Evolutionary conservation across 2,329 filamentous ascomycete species (phyloP), one percentile per base, ranked within the genome.

Genomic region (Ophiostoma sp.): DNA sequence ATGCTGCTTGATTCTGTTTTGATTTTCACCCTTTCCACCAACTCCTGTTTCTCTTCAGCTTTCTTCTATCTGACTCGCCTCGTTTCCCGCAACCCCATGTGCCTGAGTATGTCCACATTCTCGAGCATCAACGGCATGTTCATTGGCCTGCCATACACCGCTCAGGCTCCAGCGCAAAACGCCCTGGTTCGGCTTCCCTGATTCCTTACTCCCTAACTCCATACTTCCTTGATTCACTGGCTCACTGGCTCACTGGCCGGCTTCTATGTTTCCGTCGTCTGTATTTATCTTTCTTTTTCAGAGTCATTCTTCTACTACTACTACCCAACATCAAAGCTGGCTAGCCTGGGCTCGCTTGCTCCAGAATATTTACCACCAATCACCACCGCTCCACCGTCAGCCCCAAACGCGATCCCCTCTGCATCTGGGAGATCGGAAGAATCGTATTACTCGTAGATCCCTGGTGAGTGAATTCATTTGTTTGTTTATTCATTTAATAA

Each of bases 321-420:
- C 27, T 27, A 2, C 27, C 27, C 2, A 27, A 27, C 27, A 36
- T 41, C 58, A 27, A 7, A 12, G 9, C 27, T 38, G 58, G 11
- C 55, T 6, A 40, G 58, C 45, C 45, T 11, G 16, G 12, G 14
- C 38, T 12, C 38, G 38, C 36, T 36, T 62, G 40, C 58, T 62
- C 58, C 58, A 62, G 58, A 62, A 9, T 7, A 49, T 62, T 62
- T 62, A 62, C 58, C 58, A 62, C 58, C 58, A 62, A 62, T 62
- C 58, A 62, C 2, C n/a, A 18, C n/a, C 11, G 49, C 49, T 27
- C 49, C 49, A 62, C 58, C 27, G 41, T 62, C 58, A 40, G 58
- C 58, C 58, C 58, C 58, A 62, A 62, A 62, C 14, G 58, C 58
- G 36, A 62, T 62, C 55, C 40, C 27, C 36, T 36, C 58, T 62